Evolutionary conservation across 2,329 filamentous ascomycete genomes (phyloP).

Genomic region (Aspergillus sp.): DNA sequence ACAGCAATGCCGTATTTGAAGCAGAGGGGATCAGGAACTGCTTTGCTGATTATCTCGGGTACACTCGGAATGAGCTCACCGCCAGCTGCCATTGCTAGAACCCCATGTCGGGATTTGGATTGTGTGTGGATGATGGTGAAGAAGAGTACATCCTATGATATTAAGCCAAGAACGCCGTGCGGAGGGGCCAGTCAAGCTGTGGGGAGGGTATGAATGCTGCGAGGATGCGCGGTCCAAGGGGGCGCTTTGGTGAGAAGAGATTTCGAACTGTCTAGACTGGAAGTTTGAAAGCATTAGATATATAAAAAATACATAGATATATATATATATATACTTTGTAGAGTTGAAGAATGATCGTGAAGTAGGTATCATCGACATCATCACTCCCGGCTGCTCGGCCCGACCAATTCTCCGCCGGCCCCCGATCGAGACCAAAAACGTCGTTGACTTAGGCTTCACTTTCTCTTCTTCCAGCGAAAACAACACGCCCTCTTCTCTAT

Average conservation of each 20-base stretch:
- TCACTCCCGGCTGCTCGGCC: background rate
- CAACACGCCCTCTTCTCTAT: too few species aligned
- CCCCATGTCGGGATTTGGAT: background rate
- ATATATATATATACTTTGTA: too few species aligned
- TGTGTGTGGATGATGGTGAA: background rate
- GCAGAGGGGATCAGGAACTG: background rate
- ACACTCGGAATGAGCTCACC: background rate
- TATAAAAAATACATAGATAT: background rate
- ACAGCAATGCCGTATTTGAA: too few species aligned
- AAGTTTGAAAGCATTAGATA: background rate
- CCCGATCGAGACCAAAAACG: background rate
- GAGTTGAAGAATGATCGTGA: too few species aligned
- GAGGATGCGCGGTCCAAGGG: background rate
- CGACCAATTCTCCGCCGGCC: background rate
- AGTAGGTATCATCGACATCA: background rate
- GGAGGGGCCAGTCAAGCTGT: background rate
- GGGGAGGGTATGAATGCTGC: background rate
- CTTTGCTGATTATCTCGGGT: background rate
- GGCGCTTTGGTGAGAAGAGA: background rate
- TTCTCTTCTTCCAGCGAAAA: too few species aligned
- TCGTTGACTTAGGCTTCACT: background rate
- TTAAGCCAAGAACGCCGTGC: background rate
- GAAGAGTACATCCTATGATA: background rate
- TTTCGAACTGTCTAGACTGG: background rate
- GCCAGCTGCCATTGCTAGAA: background rate